phyloP scores from a whole-genome alignment of 1,284 basidiomycete genomes.

The Rhodotorula sp. region DNA sequence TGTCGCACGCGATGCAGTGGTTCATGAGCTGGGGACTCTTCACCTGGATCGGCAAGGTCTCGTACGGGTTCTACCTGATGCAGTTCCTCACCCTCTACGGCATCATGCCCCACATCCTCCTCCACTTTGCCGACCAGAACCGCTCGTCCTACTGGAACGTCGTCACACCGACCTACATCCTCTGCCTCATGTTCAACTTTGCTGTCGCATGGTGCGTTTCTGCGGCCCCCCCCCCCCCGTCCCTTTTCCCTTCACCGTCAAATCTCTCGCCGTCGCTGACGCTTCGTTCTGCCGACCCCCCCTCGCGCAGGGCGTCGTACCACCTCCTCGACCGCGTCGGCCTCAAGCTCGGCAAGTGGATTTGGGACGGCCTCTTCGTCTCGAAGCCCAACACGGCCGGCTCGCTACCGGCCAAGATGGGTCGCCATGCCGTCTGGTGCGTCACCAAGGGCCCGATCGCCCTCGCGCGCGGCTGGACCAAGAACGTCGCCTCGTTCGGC shows the following conservation, averaged over 20 bases:
- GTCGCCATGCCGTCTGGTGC: constrained; percentile 37
- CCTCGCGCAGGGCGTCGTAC: constrained; percentile 44
- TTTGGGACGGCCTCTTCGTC: constrained; percentile 50
- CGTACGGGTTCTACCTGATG: constrained; percentile 52
- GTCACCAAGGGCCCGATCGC: constrained; percentile 42
- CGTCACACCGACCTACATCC: constrained; percentile 49
- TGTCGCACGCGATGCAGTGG: constrained; percentile 51
- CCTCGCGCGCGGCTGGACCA: constrained; percentile 27
- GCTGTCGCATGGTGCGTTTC: constrained; percentile 47
- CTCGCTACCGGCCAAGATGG: constrained; percentile 44
- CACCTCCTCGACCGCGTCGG: constrained; percentile 48
- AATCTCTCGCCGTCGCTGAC: constrained; percentile 14
- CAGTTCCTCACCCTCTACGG: constrained; percentile 51
- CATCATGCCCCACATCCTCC: constrained; percentile 50
- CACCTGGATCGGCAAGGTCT: constrained; percentile 50
- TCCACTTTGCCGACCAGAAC: constrained; percentile 45
- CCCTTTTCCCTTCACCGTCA: neutral
- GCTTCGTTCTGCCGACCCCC: too few relatives aligned
- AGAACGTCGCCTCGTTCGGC: constrained; percentile 19
- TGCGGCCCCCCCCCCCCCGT: too few relatives aligned
- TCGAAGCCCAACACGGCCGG: constrained; percentile 47
- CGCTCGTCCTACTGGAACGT: constrained; percentile 48
- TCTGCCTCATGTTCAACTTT: constrained; percentile 49
- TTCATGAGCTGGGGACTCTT: constrained; percentile 49
- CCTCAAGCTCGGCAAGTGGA: constrained; percentile 49